Evolutionary conservation across 176 grass and related monocot genomes (phyloP), one percentile per base, ranked within the genome.

Genomic region (Aegilops longissima): DNA sequence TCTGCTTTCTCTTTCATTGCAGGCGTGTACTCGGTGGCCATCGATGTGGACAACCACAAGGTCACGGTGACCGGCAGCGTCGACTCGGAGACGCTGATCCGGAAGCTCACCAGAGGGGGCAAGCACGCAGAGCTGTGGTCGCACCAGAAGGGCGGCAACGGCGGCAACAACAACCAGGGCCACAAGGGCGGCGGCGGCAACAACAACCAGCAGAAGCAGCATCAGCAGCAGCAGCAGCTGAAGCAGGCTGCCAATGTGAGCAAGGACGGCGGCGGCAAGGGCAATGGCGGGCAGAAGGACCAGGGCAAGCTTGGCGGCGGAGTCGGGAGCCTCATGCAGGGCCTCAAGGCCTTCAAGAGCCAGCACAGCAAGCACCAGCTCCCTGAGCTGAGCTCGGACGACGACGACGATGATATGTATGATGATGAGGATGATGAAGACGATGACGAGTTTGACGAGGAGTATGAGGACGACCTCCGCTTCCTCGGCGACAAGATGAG

Each of bases 61-160:
- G 97, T 99, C 35, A 88, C 94, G 16, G 97, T 97, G 59, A 91
- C 91, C 39, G 94, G 92, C 68, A 91, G 71, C 9, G 90, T 99
- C 52, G 89, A 87, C 82, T 83, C 94, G 7, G 89, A 92, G 66
- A 90, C 85, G 5, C 90, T 99, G 49, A 90, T 99, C 81, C 84
- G 80, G 90, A 99, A 99, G 78, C 94, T 99, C 80, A 87, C 71
- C 23, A 94, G 78, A 90, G 81, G 85, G 49, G 94, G 97, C 79
- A 99, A 99, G 92, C 90, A 96, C 80, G 92, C 94, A 18, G 92
- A 97, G 79, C 64, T 96, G 34, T 99, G 97, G 97, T 87, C 90
- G 30, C 86, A 92, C 39, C 93, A 95, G 33, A 84, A 87, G 90
- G 93, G 95, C 66, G 70, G 83, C 51, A 92, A 9, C 38, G 38